phyloP scores from a whole-genome alignment of 2,329 filamentous ascomycete genomes.

The Aspergillus sp. region DNA sequence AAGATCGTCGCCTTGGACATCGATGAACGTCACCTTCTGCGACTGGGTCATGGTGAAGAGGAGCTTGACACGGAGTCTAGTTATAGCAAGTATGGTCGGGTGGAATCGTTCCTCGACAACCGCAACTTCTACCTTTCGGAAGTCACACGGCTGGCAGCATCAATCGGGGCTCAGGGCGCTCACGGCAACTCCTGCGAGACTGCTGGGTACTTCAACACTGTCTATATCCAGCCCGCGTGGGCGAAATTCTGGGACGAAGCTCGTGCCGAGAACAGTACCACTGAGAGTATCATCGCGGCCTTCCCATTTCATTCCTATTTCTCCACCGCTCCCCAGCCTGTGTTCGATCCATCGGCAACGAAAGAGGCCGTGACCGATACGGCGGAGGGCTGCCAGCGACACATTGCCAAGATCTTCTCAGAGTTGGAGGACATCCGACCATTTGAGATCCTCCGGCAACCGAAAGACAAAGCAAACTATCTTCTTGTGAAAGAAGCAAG shows the following conservation, averaged over 20 bases:
- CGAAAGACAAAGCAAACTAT: conserved; percentile 93
- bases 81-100: conserved; percentile 91
- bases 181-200: conserved; percentile 96
- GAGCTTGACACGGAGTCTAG: conserved; percentile 81
- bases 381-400: conserved; percentile 78
- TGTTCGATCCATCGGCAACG: conserved; percentile 68
- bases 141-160: conserved; percentile 80
- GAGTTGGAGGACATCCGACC: conserved; percentile 91
- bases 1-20: conserved; percentile 97
- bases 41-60: conserved; percentile 92
- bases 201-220: conserved; percentile 91
- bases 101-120: conserved; percentile 93
- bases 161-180: conserved; percentile 84
- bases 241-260: conserved; percentile 71
- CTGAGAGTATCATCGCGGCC: conserved; percentile 62
- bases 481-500: conserved; percentile 93
- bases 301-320: conserved; percentile 94
- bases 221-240: conserved; percentile 89
- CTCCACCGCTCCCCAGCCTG: conserved; percentile 76
- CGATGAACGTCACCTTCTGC: conserved; percentile 87
- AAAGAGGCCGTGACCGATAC: conserved; percentile 71
- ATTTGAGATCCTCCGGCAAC: conserved; percentile 86
- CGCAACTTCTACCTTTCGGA: conserved; percentile 74
- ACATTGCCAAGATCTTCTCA: conserved; percentile 85
- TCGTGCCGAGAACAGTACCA: conserved; percentile 54